A percentile compares a stretch with the other conserved stretches of the same genome.
Conservation (phyloP, 225 moss, liverwort and hornwort genomes). For the Polytrichum commune region DNA sequence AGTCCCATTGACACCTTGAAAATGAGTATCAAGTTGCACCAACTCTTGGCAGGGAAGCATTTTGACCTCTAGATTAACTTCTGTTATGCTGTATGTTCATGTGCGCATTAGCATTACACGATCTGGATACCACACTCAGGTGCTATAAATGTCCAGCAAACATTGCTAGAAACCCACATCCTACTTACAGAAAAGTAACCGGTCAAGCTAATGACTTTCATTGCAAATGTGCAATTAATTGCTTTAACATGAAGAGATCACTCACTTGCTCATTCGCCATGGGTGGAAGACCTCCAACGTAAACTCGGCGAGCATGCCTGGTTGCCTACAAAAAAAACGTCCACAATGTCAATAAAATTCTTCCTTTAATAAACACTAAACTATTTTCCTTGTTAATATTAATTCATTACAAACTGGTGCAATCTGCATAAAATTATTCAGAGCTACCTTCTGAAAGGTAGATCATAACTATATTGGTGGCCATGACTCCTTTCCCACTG, state of each 20-base stretch:
- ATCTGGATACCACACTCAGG: neutral
- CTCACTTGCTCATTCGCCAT: slow-evolving; percentile 96
- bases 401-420: no score
- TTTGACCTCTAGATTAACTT: no score
- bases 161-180: neutral
- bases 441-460: no score
- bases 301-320: slow-evolving; percentile 93
- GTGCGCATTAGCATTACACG: no score
- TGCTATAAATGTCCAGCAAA: slow-evolving; percentile 1
- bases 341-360: slow-evolving; percentile 9
- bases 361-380: neutral
- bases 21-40: neutral
- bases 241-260: neutral
- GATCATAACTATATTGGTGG: no score
- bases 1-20: neutral
- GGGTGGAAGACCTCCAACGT: slow-evolving; percentile 93
- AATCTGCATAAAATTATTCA: no score
- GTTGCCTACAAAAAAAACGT: slow-evolving; percentile 68
- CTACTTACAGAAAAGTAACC: neutral
- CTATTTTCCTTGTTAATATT: no score
- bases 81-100: no score
- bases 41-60: no score
- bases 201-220: no score
- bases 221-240: neutral
- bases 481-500: no score